Conservation (phyloP, 2,329 filamentous ascomycete genomes). For the Fusarium tricinctum region DNA sequence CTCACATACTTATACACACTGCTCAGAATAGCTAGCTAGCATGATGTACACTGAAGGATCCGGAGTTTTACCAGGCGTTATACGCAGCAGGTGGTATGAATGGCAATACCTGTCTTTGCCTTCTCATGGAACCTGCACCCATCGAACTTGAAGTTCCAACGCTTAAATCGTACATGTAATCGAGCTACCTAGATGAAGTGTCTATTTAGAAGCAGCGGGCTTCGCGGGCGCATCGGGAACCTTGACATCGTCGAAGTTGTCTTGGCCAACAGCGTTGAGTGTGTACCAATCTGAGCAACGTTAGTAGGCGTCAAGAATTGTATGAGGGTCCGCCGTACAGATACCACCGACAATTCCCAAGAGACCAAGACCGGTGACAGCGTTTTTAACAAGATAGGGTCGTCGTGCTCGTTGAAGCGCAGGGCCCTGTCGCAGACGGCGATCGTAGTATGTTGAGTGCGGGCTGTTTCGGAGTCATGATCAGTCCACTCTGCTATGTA, state of each 20-base stretch:
- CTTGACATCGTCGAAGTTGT: constrained; percentile 96
- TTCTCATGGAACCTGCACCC: constrained; percentile 18
- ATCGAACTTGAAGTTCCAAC: constrained; percentile 11
- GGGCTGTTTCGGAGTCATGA: constrained; percentile 56
- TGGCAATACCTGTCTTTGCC: constrained; percentile 28
- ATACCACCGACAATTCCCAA: constrained; percentile 83
- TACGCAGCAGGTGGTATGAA: constrained; percentile 39
- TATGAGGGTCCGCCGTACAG: constrained; percentile 76
- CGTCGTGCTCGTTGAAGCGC: constrained; percentile 92
- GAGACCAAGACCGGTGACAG: constrained; percentile 82
- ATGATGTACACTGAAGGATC: constrained; percentile 43
- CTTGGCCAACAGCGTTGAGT: constrained; percentile 90
- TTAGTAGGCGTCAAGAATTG: constrained; percentile 32
- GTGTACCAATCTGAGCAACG: constrained; percentile 67
- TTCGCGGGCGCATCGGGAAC: constrained; percentile 80
- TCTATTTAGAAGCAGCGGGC: constrained; percentile 57
- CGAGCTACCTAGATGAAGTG: background rate
- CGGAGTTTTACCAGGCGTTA: constrained; percentile 38
- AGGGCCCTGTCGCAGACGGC: constrained; percentile 84
- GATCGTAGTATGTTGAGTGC: constrained; percentile 88
- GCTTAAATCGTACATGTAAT: constrained; percentile 21
- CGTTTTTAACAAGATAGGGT: constrained; percentile 93
- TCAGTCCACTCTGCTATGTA: constrained; percentile 37
- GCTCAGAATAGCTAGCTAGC: constrained; percentile 38
- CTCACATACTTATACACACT: constrained; percentile 43